phyloP scores from a whole-genome alignment of 177 flowering plant genomes.

The Vitis hybrid region DNA sequence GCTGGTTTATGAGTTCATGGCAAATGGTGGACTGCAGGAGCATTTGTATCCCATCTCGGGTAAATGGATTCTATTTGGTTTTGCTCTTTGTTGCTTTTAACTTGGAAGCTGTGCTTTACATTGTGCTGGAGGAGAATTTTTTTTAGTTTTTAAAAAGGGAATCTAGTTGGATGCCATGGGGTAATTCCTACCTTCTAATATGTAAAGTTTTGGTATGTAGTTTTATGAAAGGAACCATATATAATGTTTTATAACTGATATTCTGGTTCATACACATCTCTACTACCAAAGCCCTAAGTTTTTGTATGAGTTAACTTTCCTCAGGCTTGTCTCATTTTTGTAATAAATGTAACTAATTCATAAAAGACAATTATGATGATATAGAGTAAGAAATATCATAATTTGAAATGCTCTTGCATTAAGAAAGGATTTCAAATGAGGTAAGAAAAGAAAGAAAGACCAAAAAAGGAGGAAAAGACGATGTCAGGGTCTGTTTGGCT shows the following conservation, averaged over 20 bases:
- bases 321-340: background rate
- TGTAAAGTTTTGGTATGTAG: background rate
- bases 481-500: too few species aligned
- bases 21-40: slow-evolving; percentile 91
- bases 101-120: background rate
- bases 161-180: background rate
- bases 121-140: background rate
- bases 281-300: background rate
- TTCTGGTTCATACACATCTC: background rate
- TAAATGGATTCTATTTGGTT: slow-evolving; percentile 22
- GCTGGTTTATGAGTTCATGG: slow-evolving; percentile 92
- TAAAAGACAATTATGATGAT: too few species aligned
- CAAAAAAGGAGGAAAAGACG: too few species aligned
- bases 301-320: background rate
- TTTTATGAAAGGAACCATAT: background rate
- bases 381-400: too few species aligned
- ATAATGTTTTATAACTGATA: background rate
- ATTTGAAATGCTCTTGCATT: too few species aligned
- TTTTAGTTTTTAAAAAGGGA: background rate
- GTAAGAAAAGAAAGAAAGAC: too few species aligned
- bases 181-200: background rate
- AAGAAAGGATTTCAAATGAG: too few species aligned
- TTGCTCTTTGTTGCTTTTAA: background rate
- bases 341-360: too few species aligned
- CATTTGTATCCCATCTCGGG: slow-evolving; percentile 79